Evolutionary conservation across 163 green algal genomes (phyloP), one percentile per base, ranked within the genome.

Genomic region (Chloromonas sp.): DNA sequence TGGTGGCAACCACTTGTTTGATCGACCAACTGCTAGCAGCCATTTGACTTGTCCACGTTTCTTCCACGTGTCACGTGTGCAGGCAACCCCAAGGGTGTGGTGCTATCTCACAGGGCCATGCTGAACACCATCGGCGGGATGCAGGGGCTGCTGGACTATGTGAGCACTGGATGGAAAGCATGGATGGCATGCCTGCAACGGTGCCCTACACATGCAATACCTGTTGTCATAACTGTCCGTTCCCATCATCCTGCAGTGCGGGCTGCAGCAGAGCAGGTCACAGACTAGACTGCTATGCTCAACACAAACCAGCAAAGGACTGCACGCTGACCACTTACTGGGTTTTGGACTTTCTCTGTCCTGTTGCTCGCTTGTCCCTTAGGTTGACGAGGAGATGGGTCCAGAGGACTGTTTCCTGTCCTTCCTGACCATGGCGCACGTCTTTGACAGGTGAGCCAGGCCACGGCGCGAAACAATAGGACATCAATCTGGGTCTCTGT

Each of bases 371-470:
- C 66, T 5, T 86, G 76, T 58, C 8, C 81, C 79, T 79, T 76
- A 86, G 14, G 14, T 85, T 5, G 79, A 85, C 59, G 66, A 85
- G 11, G 14, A 79, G 36, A 91, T 87, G 78, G 76, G 74, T 2
- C 86, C 70, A 59, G 60, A 91, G 0, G 96, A 99, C 88, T 87
- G 86, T 81, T 94, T 95, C 89, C 90, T 99, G 14, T 97, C 93
- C 0, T 99, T 96, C 92, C 91, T 99, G 59, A 93, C 96, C 0
- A 92, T 99, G 81, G 96, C 96, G 1, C 96, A 99, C 92, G 98
- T 98, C 81, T 97, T 98, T 85, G 96, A 94, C 81, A 86, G 90
- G 89, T 92, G 81, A 57, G 81, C 80, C 14, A 61, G 61, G 79
- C 13, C 66, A 74, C 66, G 66, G 66, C 11, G 66, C 66, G 66